Base-by-base conservation (phyloP, 768 basidiomycete species). In the Amylocystis lapponica region DNA sequence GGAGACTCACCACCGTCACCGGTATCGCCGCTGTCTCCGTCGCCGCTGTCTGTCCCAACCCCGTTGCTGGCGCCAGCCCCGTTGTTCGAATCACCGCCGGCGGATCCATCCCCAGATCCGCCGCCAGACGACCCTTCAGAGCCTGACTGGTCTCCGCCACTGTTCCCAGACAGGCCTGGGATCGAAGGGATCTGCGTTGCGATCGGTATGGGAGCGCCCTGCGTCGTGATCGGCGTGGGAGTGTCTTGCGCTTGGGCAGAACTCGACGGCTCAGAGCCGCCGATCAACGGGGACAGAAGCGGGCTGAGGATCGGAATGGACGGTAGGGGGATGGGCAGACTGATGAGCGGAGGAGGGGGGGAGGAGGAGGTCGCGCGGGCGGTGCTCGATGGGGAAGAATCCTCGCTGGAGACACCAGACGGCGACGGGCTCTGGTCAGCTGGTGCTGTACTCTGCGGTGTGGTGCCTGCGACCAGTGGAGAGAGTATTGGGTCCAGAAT, bases 261-360 rank as follows among this genome's bases (percentile, higher is more conserved):
- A 29, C 27, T 26, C 10, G 19, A n/a, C n/a, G n/a, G n/a, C n/a
- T n/a, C n/a, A 19, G 16, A 30, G 13, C 54, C 59, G 29, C 32
- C 56, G 20, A 63, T 52, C 45, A 59, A 38, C 6, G 54, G 53
- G 10, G 56, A 54, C 17, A 72, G 29, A 25, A 75, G 21, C 19
- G 68, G 57, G 17, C 47, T 59, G 27, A 68, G 39, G 14, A 77
- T 23, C 2, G 75, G 70, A 27, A 74, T 53, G 7, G 69, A 63
- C 12, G 70, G 69, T 19, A 70, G 34, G 7, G 68, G 60, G 19
- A 70, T 48, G 27, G 68, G 60, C 2, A 70, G 51, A 25, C 63
- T 61, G 27, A 69, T 56, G 48, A 69, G 66, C 16, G n/a, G n/a
- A n/a, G n/a, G n/a, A n/a, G n/a, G n/a, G n/a, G n/a, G n/a, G n/a